Conservation (phyloP, 352 stramenopile species). For the Globisporangium polare region DNA sequence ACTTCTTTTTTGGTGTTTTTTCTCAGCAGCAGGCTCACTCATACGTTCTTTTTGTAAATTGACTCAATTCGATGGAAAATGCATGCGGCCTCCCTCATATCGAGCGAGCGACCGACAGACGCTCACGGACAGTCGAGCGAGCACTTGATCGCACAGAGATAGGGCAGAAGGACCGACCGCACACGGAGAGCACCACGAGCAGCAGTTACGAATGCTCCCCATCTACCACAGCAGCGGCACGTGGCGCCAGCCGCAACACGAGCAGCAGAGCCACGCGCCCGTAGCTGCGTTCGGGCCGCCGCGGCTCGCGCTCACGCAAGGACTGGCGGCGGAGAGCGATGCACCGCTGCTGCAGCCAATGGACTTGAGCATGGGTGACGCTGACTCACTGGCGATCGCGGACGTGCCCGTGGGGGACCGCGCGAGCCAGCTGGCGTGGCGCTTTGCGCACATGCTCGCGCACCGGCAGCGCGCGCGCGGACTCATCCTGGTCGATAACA, state of each 20-base stretch:
- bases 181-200: background rate
- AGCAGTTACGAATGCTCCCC: background rate
- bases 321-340: background rate
- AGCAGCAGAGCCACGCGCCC: background rate
- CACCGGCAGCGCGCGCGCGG: conserved; percentile 21
- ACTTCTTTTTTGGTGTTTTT: too few species aligned
- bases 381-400: background rate
- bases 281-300: background rate
- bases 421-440: conserved; percentile 19
- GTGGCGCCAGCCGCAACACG: conserved; percentile 1
- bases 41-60: too few species aligned
- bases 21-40: too few species aligned
- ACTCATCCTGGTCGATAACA: background rate
- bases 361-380: background rate
- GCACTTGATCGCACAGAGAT: too few species aligned
- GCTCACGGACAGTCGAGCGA: too few species aligned
- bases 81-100: too few species aligned
- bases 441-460: conserved; percentile 39
- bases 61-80: too few species aligned
- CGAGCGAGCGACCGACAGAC: too few species aligned
- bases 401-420: background rate
- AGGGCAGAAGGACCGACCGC: too few species aligned
- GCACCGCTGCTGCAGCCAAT: background rate
- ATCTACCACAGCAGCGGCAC: background rate
- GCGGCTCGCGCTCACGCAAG: background rate